phyloP scores from a whole-genome alignment of 169 alveolate genomes.

The Miamiensis avidus region DNA sequence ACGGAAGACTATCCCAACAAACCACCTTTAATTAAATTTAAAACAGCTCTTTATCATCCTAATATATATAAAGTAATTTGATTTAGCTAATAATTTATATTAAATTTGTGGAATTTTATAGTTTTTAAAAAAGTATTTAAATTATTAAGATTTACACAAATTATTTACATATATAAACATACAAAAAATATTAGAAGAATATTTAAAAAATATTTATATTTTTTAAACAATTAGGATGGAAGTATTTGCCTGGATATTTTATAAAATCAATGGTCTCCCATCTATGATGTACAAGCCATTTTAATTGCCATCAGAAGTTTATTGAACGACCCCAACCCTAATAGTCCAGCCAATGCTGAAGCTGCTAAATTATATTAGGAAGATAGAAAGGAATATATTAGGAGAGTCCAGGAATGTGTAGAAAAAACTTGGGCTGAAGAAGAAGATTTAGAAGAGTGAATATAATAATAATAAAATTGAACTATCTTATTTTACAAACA shows the following conservation, averaged over 20 bases:
- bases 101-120: no score
- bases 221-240: no score
- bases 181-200: no score
- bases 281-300: conserved; percentile 96
- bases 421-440: conserved; percentile 67
- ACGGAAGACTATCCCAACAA: conserved; percentile 84
- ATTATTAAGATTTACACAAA: no score
- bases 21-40: conserved; percentile 79
- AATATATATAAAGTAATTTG: conserved; percentile 71
- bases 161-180: no score
- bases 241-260: conserved; percentile 84
- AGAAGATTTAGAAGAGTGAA: no score
- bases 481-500: no score
- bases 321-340: conserved; percentile 96
- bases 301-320: conserved; percentile 96
- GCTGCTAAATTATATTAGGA: conserved; percentile 95
- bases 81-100: no score
- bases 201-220: no score
- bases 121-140: no score
- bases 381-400: conserved; percentile 90
- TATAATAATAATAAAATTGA: no score
- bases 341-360: conserved; percentile 97
- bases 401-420: conserved; percentile 90
- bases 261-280: conserved; percentile 97
- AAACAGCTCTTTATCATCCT: conserved; percentile 84